These are phyloP conservation scores for Metschnikowia peoriensis DNA, from an alignment of 805 yeast genomes.

Conservation along the genomic window DNA sequence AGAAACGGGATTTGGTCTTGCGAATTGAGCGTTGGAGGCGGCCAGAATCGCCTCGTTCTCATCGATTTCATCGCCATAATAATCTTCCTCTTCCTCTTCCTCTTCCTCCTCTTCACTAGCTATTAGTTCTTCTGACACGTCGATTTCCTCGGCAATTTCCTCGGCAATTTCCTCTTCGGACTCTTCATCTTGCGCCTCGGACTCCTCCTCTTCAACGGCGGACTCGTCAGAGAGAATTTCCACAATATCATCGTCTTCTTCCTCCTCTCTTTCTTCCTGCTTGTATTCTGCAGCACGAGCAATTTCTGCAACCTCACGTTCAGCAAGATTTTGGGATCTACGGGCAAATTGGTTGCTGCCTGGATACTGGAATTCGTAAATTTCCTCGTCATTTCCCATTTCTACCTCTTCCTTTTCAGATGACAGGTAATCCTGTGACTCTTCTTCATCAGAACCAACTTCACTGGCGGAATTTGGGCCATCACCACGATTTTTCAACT, in stretches of 20 bases:
- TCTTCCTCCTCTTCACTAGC: background rate
- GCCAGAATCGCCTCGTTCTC: background rate
- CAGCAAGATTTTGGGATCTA: background rate
- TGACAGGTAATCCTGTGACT: background rate
- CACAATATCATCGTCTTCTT: conserved; percentile 14
- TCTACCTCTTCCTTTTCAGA: background rate
- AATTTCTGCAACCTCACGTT: background rate
- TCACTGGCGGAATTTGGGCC: background rate
- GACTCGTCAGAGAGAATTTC: conserved; percentile 14
- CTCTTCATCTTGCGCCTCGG: background rate
- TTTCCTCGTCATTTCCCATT: background rate
- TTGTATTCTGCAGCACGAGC: background rate
- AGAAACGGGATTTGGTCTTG: background rate
- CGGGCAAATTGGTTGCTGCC: background rate
- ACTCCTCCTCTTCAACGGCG: conserved; percentile 8
- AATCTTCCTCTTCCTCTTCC: background rate
- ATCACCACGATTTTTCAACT: background rate
- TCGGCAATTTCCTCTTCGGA: conserved; percentile 4
- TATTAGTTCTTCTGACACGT: background rate
- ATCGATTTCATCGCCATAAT: background rate
- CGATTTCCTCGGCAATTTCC: conserved; percentile 3
- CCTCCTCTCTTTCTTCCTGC: background rate
- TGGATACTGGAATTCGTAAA: background rate
- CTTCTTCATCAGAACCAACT: background rate
- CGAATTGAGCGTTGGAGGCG: background rate